phyloP scores from a whole-genome alignment of 306 rosid species.

The Prunus persica region Prunus_persica_NCBIv2 NC_034010.1:22100501-22101000 shows the following conservation, averaged over 20 bases:
- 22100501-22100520: constrained; percentile 64
- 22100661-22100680: not conserved
- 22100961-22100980: not conserved
- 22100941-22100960: not conserved
- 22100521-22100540: constrained; percentile 58
- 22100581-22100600: constrained; percentile 53
- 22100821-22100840: too few relatives aligned
- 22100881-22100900: not conserved
- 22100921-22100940: not conserved
- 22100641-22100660: not conserved
- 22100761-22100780: too few relatives aligned
- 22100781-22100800: not conserved
- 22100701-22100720: not conserved
- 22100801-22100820: not conserved
- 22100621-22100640: constrained; percentile 31
- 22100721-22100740: not conserved
- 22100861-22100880: not conserved
- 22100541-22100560: constrained; percentile 40
- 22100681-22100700: not conserved
- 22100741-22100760: not conserved
- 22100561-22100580: constrained; percentile 57
- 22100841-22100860: too few relatives aligned
- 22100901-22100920: not conserved
- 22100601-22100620: constrained; percentile 53
- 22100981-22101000: not conserved